These are phyloP conservation scores for Starmerella apicola DNA, from an alignment of 805 yeast genomes.

Conservation along the genomic window DNA sequence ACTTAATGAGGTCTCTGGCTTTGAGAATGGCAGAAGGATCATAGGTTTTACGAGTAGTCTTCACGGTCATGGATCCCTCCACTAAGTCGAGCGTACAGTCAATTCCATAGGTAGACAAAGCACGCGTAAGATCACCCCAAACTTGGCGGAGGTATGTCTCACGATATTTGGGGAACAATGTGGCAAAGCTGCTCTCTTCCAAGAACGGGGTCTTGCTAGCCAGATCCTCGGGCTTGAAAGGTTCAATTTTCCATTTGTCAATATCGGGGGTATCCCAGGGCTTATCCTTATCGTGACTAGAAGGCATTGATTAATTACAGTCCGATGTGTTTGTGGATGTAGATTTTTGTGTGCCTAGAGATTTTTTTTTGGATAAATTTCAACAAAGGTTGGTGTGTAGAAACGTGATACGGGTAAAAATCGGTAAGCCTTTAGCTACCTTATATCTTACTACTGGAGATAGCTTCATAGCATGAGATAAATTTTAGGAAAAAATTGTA, in stretches of 20 bases:
- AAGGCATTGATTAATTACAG: slow-evolving; percentile 46
- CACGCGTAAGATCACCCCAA: slow-evolving; percentile 86
- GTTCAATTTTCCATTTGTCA: slow-evolving; percentile 84
- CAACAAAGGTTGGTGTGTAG: neutral
- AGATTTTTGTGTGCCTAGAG: too few species aligned
- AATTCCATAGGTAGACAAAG: slow-evolving; percentile 56
- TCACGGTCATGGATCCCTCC: slow-evolving; percentile 95
- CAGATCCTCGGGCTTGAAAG: slow-evolving; percentile 81
- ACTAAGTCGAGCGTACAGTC: slow-evolving; percentile 81
- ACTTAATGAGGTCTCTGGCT: slow-evolving; percentile 87
- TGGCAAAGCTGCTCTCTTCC: slow-evolving; percentile 93
- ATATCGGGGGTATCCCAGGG: slow-evolving; percentile 97
- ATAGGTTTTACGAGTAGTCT: slow-evolving; percentile 85
- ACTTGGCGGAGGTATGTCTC: slow-evolving; percentile 77
- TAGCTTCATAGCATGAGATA: too few species aligned
- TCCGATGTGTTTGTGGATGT: neutral
- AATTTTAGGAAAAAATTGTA: too few species aligned
- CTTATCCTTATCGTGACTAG: slow-evolving; percentile 86
- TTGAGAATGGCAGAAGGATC: slow-evolving; percentile 90
- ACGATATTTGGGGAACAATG: slow-evolving; percentile 91
- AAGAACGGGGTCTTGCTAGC: slow-evolving; percentile 76
- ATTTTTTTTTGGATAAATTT: neutral
- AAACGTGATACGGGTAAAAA: neutral
- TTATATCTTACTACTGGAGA: too few species aligned
- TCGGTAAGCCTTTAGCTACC: too few species aligned